Base-by-base conservation (phyloP, 495 filamentous ascomycete species). In the Hypoxylon crocopeplum region DNA sequence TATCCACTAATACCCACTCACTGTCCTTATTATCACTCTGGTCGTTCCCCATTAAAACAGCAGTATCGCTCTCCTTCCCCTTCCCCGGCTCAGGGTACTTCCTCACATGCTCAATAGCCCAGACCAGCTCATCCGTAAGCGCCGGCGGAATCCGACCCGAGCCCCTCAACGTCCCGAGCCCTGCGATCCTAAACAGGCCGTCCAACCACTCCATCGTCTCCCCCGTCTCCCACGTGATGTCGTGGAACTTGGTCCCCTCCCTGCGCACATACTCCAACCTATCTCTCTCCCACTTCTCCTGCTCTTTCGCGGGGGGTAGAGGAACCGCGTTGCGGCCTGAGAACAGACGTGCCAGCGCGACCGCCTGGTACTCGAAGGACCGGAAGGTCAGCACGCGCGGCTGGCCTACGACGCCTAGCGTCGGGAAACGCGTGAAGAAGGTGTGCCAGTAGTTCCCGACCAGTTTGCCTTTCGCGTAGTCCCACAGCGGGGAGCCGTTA, bases 331-430 rank as follows among this genome's bases (percentile, higher is more conserved):
- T 67, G 10, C 79, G 67, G 0, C 67, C 66, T 2, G 75, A 50
- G 57, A 75, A 80, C 7, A 81, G 48, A 7, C 79, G 72, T 2
- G 79, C 78, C 1, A 80, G 64, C 0, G 78, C 77, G 27, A 81
- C 64, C 22, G 78, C 78, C 42, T 82, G 79, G 68, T 80, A 82
- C 58, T 82, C 78, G 60, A 80, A 82, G 34, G 70, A 72, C 5
- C 78, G 65, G 57, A 80, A 82, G 1, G 79, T 81, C 6, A 82
- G 65, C 0, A 70, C 72, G 7, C 76, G 69, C 5, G 78, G 79
- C 3, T 77, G 17, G 1, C 78, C 79, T 0, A 80, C 70, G 30
- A 78, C 56, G 7, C 60, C 79, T 1, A 82, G 59, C 3, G 70
- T 76, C 0, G 74, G 63, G 39, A 74, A 77, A 12, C 64, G 65